phyloP scores from a whole-genome alignment of 2,329 filamentous ascomycete species.

The Aspergillus tanneri region DNA sequence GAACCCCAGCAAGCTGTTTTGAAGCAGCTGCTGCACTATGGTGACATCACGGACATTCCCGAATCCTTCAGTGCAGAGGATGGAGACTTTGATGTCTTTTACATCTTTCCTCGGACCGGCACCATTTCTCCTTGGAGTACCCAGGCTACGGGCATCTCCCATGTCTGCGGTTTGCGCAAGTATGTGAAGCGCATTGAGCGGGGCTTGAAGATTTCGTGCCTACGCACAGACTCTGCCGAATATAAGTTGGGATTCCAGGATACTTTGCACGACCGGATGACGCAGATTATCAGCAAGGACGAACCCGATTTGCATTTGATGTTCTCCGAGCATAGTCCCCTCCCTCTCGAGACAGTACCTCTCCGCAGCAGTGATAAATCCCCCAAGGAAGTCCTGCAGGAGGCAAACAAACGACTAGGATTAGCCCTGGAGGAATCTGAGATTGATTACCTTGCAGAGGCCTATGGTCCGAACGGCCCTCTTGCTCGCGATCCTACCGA shows the following conservation, averaged over 20 bases:
- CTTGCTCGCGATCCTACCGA: constrained; percentile 70
- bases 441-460: constrained; percentile 90
- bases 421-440: constrained; percentile 84
- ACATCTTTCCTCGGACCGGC: constrained; percentile 74
- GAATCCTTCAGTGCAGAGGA: constrained; percentile 48
- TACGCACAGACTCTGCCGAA: constrained; percentile 56
- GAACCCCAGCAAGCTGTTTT: constrained; percentile 52
- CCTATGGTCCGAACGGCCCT: constrained; percentile 64
- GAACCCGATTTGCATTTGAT: constrained; percentile 71
- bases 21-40: constrained; percentile 62
- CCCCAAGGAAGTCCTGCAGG: constrained; percentile 70
- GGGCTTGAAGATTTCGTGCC: constrained; percentile 71
- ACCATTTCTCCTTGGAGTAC: constrained; percentile 96
- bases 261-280: constrained; percentile 90
- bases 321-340: constrained; percentile 69
- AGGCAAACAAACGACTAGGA: constrained; percentile 80
- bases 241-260: constrained; percentile 60
- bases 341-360: constrained; percentile 70
- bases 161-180: constrained; percentile 78
- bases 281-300: constrained; percentile 69
- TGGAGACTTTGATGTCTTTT: constrained; percentile 59
- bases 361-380: constrained; percentile 65
- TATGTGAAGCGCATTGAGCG: constrained; percentile 79
- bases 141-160: constrained; percentile 88
- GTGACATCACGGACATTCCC: constrained; percentile 53